Evolutionary conservation across 139 green algal genomes (phyloP).

Genomic region (Pleodorina starrii): DNA sequence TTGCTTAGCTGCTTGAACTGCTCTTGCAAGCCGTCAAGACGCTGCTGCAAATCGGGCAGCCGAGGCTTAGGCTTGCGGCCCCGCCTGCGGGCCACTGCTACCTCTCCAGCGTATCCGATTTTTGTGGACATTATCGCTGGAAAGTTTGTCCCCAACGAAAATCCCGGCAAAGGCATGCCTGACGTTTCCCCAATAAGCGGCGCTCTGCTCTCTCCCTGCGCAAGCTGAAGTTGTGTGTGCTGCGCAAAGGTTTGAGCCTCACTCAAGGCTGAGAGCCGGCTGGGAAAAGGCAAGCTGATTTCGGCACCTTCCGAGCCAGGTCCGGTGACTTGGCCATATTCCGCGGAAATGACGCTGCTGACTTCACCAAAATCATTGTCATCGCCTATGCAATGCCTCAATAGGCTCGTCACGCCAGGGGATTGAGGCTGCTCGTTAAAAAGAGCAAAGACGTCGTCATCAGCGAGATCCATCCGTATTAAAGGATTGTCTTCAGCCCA

Average conservation of each 20-base stretch:
- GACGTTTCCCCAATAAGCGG: neutral
- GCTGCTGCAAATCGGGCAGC: neutral
- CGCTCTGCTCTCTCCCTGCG: neutral
- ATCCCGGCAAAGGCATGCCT: neutral
- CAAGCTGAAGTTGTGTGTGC: neutral
- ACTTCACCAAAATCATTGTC: neutral
- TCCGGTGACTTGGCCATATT: neutral
- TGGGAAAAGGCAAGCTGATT: too few species aligned
- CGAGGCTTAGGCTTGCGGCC: conserved; percentile 28
- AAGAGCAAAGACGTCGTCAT: neutral
- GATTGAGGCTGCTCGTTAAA: neutral
- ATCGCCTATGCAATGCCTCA: neutral
- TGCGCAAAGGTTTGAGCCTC: neutral
- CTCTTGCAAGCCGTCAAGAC: neutral
- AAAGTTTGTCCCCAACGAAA: neutral
- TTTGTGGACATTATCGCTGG: neutral
- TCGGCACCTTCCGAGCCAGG: too few species aligned
- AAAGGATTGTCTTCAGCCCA: too few species aligned
- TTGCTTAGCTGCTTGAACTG: neutral
- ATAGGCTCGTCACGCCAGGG: neutral
- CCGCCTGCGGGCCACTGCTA: neutral
- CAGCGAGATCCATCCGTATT: neutral
- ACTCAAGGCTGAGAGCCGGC: neutral
- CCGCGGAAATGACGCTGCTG: neutral
- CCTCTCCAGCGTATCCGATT: neutral